phyloP scores from a whole-genome alignment of 192 early-diverging fungal species.

The Chytriomyces confervae region DNA sequence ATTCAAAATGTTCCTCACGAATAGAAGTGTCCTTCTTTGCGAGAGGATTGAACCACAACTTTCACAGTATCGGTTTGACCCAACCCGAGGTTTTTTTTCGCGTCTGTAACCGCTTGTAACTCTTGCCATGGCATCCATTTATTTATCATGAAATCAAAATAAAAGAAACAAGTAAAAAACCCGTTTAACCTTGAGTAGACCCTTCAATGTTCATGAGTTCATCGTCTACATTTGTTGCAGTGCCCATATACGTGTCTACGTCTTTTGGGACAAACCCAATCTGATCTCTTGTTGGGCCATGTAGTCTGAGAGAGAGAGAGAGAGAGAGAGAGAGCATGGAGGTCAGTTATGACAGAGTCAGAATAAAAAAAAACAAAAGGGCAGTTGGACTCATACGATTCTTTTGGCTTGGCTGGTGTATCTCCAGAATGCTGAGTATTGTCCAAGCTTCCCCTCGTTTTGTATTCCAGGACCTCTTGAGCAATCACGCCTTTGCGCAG shows the following conservation, averaged over 20 bases:
- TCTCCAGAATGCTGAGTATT: constrained; percentile 37
- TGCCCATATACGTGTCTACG: constrained; percentile 45
- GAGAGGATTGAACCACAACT: too few relatives aligned
- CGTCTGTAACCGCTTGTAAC: too few relatives aligned
- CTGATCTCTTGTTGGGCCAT: constrained; percentile 44
- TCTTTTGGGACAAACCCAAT: constrained; percentile 33
- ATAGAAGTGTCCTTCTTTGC: too few relatives aligned
- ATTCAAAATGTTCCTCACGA: too few relatives aligned
- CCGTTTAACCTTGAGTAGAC: not conserved
- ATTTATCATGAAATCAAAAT: not conserved
- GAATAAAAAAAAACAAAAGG: constrained; percentile 12
- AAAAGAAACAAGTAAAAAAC: not conserved
- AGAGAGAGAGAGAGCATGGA: too few relatives aligned
- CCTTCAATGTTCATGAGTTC: constrained; percentile 43
- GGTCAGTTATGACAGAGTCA: not conserved
- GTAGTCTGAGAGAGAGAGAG: constrained; percentile 26
- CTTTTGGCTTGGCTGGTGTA: constrained; percentile 31
- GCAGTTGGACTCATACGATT: constrained; percentile 25
- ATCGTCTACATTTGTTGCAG: constrained; percentile 56
- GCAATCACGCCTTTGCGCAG: constrained; percentile 43
- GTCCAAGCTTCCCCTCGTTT: constrained; percentile 63
- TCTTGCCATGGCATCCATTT: not conserved
- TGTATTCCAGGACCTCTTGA: constrained; percentile 51
- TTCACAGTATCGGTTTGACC: too few relatives aligned
- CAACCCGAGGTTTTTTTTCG: too few relatives aligned